Evolutionary conservation across 2,329 filamentous ascomycete species (phyloP), one percentile per base, ranked within the genome.

Genomic region (Exophiala calicioides): DNA sequence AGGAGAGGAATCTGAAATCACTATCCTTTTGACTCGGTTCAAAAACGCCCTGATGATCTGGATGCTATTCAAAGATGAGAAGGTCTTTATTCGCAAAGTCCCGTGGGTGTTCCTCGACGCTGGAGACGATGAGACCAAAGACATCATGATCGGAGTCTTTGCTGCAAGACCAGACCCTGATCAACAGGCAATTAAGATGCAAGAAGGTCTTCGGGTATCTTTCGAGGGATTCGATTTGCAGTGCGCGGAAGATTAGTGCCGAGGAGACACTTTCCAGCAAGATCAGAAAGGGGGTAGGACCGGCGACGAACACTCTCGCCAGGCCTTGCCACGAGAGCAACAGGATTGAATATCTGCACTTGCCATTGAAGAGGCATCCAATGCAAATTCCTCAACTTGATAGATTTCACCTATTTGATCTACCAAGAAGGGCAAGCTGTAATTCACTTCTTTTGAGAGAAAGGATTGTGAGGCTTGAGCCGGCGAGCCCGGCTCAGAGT

Each of bases 11-110:
- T 27, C 24, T 27, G 7, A 16, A 33, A 18, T 33, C n/a, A 33
- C 31, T 16, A 4, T 33, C n/a, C n/a, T 7, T 12, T 18, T 33
- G 31, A 33, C 31, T 4, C 31, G 31, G 12, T 33, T 18, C 7
- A 33, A 33, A 6, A 33, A 33, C 13, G 31, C 31, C 7, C 20
- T 33, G 13, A 33, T 33, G 31, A 12, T 33, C 31, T 33, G 31
- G 31, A 33, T 33, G 13, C 3, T 33, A 7, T 3, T 5, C 20
- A 18, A 12, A 5, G 5, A 31, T 15, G 29, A n/a, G 4, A 5
- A 31, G 5, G 29, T 5, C n/a, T 5, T 5, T 12, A 5, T 5
- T 4, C 3, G 31, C 3, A 16, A 12, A 12, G n/a, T 12, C 6
- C n/a, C n/a, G 5, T 31, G 31, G 15, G 5, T 18, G 15, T 33